These are phyloP conservation scores for Arctium minus DNA, from an alignment of 129 eudicot species.

Conservation along the genomic window DNA sequence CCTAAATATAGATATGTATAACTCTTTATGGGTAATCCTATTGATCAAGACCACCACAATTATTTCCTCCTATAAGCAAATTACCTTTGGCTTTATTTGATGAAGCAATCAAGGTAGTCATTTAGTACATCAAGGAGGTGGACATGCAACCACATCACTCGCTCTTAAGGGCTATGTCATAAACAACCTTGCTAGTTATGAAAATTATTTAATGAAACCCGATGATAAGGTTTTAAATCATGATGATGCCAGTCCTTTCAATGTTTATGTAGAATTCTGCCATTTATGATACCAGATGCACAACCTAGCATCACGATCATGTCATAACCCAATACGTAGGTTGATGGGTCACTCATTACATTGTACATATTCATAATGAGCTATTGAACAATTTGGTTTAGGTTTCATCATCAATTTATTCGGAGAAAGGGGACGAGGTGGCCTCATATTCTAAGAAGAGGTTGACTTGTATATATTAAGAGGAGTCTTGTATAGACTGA, in stretches of 20 bases:
- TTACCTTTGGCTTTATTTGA: too few species aligned
- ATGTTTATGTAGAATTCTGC: background rate
- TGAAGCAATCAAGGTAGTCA: too few species aligned
- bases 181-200: too few species aligned
- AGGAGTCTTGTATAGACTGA: background rate
- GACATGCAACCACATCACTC: background rate
- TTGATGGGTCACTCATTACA: background rate
- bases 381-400: background rate
- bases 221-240: background rate
- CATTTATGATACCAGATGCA: background rate
- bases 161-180: background rate
- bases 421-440: background rate
- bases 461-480: background rate
- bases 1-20: background rate
- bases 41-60: background rate
- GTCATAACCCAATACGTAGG: background rate
- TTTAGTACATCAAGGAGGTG: background rate
- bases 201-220: background rate
- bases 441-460: background rate
- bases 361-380: background rate
- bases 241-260: background rate
- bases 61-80: too few species aligned
- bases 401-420: background rate
- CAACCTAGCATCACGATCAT: background rate
- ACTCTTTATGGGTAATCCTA: background rate